These are phyloP conservation scores for Leccinum pallidistipes DNA, from an alignment of 1,284 basidiomycete species.

Conservation along the genomic window DNA sequence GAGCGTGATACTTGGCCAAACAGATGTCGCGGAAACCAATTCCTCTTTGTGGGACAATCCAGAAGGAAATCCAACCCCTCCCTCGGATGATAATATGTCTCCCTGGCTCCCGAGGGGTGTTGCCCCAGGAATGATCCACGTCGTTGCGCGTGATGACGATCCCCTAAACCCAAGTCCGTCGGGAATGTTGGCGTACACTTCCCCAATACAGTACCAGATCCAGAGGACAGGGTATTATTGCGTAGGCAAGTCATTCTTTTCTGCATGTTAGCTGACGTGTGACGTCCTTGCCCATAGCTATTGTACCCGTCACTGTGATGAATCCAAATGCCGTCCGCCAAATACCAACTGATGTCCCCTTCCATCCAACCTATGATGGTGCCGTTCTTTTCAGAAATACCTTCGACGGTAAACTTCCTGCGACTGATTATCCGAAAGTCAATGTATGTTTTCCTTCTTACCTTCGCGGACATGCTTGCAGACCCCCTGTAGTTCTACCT, in stretches of 20 bases:
- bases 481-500: conserved; percentile 76
- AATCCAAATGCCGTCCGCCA: conserved; percentile 34
- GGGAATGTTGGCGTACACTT: conserved; percentile 52
- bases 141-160: conserved; percentile 28
- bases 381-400: conserved; percentile 85
- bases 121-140: conserved; percentile 7
- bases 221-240: conserved; percentile 93
- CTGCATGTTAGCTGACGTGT: conserved; percentile 7
- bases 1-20: conserved; percentile 53
- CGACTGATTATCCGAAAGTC: conserved; percentile 98
- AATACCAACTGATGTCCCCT: conserved; percentile 51
- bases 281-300: conserved; percentile 47
- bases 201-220: conserved; percentile 80
- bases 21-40: conserved; percentile 12
- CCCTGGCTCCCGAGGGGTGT: conserved; percentile 42
- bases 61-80: conserved; percentile 55
- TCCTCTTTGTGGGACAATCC: conserved; percentile 57
- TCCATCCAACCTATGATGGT: conserved; percentile 83
- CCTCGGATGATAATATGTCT: conserved; percentile 46
- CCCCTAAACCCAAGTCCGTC: conserved; percentile 48
- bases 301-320: conserved; percentile 80
- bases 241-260: conserved; percentile 62
- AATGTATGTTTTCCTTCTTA: conserved; percentile 54
- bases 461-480: conserved; percentile 4
- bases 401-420: conserved; percentile 88